Evolutionary conservation across 1,284 basidiomycete species (phyloP), one percentile per base, ranked within the genome.

Genomic region (Heterobasidion annosum): DNA sequence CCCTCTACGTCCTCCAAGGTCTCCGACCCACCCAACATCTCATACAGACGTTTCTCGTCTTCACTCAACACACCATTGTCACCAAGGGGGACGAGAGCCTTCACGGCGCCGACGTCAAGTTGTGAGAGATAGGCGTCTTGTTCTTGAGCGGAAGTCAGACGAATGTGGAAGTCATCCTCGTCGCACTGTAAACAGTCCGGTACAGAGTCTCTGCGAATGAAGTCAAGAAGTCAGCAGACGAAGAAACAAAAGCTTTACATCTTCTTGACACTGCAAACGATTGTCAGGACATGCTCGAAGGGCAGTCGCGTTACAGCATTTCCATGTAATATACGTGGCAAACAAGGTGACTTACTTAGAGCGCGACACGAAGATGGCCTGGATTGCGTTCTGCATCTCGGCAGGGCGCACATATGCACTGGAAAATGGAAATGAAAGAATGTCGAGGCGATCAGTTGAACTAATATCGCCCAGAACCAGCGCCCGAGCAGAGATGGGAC

Each of bases 351-450:
- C 73, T 51, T 57, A 77, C 75, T 71, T 68, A 56, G 69, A 61
- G 61, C 67, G 68, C 19, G 69, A 65, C 56, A 66, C 62, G 54
- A 77, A 70, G 46, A 69, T 60, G 44, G 71, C 65, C 61, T 76
- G 75, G 37, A 71, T 62, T 19, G 64, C 61, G 43, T 67, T 63
- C 59, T 68, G 71, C 42, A 71, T 56, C 34, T 67, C 61, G 19
- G 66, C 58, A 8, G 66, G 61, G 34, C 58, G 58, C 25, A 56
- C 51, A 34, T 53, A 53, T 37, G 48, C 55, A 48, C 58, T 61
- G 43, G 16, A 33, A 42, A 25, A 37, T 15, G 44, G 51, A 43
- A 32, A 48, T 40, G 10, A 40, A 8, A 34, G 16, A 34, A 25
- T 25, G 25, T 25, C 25, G 25, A 25, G 25, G 3, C 3, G 52